These are phyloP conservation scores for Paramecium pentaurelia DNA, from an alignment of 73 alveolate species.

Conservation along the genomic window DNA sequence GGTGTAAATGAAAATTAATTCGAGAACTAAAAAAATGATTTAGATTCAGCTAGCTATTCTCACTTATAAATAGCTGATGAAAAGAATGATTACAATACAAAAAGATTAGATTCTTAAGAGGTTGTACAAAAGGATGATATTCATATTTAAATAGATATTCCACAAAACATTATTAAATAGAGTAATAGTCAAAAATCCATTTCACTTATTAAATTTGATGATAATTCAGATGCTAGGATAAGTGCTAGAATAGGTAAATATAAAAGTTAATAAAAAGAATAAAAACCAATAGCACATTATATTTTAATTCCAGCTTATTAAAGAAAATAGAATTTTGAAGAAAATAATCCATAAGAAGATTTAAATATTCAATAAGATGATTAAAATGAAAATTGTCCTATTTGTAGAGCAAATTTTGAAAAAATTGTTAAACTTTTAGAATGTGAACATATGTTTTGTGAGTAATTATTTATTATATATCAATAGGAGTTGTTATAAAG, in stretches of 20 bases:
- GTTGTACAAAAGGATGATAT: neutral
- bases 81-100: neutral
- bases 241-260: neutral
- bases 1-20: neutral
- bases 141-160: neutral
- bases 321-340: neutral
- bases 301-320: neutral
- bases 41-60: neutral
- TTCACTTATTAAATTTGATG: neutral
- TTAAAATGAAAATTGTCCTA: neutral
- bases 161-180: neutral
- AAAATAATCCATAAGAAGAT: neutral
- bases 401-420: neutral
- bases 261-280: neutral
- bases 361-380: neutral
- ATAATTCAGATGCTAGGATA: neutral
- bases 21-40: neutral
- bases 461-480: neutral
- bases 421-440: neutral
- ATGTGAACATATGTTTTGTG: conserved; percentile 22
- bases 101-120: neutral
- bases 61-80: neutral
- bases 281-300: neutral
- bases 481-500: neutral
- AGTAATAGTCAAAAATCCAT: neutral